Evolutionary conservation across 129 eudicot species (phyloP).

Genomic region (Centrapalus pauciflorus): DNA sequence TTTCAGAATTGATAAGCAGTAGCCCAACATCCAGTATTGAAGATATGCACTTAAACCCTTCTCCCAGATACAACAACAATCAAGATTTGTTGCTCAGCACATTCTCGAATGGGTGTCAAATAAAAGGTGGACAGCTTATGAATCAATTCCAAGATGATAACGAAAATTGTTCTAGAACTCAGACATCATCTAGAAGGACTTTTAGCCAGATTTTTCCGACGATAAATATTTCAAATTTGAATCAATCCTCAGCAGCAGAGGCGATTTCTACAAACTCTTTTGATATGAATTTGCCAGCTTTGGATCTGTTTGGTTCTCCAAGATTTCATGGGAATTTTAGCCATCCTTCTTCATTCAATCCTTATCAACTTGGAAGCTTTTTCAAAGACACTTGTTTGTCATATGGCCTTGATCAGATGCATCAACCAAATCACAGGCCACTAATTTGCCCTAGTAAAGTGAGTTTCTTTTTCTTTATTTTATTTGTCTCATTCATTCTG

Average conservation of each 20-base stretch:
- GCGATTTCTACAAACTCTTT: slow-evolving; percentile 34
- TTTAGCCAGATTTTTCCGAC: slow-evolving; percentile 74
- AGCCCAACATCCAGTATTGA: slow-evolving; percentile 47
- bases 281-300: slow-evolving; percentile 70
- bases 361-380: slow-evolving; percentile 38
- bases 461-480: slow-evolving; percentile 22
- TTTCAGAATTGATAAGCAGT: slow-evolving; percentile 42
- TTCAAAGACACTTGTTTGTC: slow-evolving; percentile 39
- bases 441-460: slow-evolving; percentile 45
- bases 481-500: slow-evolving; percentile 16
- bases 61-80: slow-evolving; percentile 24
- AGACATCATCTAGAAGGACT: slow-evolving; percentile 25
- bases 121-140: slow-evolving; percentile 32
- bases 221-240: slow-evolving; percentile 48
- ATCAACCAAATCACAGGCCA: slow-evolving; percentile 41
- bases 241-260: slow-evolving; percentile 20
- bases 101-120: slow-evolving; percentile 47
- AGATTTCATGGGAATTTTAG: slow-evolving; percentile 45
- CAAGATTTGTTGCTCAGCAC: slow-evolving; percentile 45
- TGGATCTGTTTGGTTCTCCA: slow-evolving; percentile 63
- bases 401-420: slow-evolving; percentile 55
- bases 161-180: slow-evolving; percentile 23
- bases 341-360: slow-evolving; percentile 26
- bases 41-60: slow-evolving; percentile 31
- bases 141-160: slow-evolving; percentile 26